These are phyloP conservation scores for Sugiyamaella sp. DNA, from an alignment of 1,139 yeast genomes.

Conservation along the genomic window DNA sequence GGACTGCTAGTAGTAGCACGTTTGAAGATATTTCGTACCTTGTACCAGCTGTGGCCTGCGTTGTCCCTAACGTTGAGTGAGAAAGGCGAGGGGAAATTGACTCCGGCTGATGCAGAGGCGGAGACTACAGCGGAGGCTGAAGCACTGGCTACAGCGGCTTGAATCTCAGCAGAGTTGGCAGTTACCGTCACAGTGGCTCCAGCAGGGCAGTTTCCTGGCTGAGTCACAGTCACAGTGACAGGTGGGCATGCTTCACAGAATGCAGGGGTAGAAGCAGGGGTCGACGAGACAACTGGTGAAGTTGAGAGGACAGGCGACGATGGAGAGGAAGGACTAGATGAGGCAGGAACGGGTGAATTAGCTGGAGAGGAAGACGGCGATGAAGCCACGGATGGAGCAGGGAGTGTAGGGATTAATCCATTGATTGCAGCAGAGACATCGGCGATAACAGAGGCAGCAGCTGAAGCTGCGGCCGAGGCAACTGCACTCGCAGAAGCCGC, in stretches of 20 bases:
- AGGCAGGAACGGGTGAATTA: background rate
- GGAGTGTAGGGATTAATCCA: background rate
- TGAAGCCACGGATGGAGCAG: background rate
- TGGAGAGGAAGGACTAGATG: background rate
- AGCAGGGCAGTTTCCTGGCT: conserved; percentile 1
- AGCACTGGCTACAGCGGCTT: conserved; percentile 7
- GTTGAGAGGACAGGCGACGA: background rate
- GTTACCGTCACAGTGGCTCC: conserved; percentile 10
- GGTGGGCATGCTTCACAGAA: background rate
- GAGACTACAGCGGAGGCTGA: background rate
- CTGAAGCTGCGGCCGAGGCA: conserved; percentile 4
- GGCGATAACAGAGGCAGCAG: background rate
- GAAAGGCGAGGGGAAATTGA: background rate
- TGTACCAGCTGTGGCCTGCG: background rate
- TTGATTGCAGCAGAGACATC: background rate
- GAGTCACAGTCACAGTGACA: background rate
- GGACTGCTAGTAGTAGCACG: conserved; percentile 3
- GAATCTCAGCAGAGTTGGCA: conserved; percentile 4
- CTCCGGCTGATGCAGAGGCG: conserved; percentile 5
- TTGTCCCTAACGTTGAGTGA: background rate
- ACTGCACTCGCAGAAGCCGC: conserved; percentile 6
- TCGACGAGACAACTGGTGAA: background rate
- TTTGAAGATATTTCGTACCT: conserved; percentile 1
- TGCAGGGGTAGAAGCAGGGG: background rate
- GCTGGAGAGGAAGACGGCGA: background rate